These are phyloP conservation scores for Basipetospora sp. DNA, from an alignment of 2,329 filamentous ascomycete genomes.

Conservation along the genomic window DNA sequence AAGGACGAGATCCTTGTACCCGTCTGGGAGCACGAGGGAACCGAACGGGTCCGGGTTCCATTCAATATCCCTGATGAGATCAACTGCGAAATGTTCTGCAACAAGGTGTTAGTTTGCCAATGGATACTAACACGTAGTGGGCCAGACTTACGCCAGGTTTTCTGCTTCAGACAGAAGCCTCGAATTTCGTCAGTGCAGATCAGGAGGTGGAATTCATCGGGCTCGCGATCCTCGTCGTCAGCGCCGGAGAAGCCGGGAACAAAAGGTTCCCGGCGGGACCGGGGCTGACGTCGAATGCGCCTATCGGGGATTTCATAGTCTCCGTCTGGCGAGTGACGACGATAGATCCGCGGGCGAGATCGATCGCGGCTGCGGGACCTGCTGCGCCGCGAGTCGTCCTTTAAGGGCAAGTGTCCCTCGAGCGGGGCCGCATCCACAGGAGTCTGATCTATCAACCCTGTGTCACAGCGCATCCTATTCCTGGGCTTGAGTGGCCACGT, in stretches of 20 bases:
- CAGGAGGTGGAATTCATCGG: conserved; percentile 26
- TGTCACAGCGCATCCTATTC: background rate
- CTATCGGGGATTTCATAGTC: too few relatives aligned
- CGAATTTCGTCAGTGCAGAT: conserved; percentile 26
- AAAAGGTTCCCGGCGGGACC: too few relatives aligned
- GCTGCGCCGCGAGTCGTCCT: background rate
- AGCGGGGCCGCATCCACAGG: background rate
- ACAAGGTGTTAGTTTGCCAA: background rate
- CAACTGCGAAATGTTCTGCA: conserved; percentile 25
- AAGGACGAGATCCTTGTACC: conserved; percentile 30
- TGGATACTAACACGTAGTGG: background rate
- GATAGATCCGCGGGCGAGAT: background rate
- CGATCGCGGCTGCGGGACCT: background rate
- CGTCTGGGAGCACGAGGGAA: conserved; percentile 31
- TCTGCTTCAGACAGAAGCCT: conserved; percentile 34
- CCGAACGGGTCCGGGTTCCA: conserved; percentile 36
- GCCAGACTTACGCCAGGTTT: conserved; percentile 21
- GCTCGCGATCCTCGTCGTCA: conserved; percentile 16
- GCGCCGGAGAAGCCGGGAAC: conserved; percentile 4
- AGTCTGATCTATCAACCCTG: background rate
- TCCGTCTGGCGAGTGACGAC: too few relatives aligned
- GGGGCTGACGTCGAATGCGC: too few relatives aligned
- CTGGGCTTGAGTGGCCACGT: background rate
- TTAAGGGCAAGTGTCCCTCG: background rate
- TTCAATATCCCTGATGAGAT: conserved; percentile 26